Evolutionary conservation across 352 stramenopile species (phyloP), one percentile per base, ranked within the genome.

Genomic region (Globisporangium carolinianum): DNA sequence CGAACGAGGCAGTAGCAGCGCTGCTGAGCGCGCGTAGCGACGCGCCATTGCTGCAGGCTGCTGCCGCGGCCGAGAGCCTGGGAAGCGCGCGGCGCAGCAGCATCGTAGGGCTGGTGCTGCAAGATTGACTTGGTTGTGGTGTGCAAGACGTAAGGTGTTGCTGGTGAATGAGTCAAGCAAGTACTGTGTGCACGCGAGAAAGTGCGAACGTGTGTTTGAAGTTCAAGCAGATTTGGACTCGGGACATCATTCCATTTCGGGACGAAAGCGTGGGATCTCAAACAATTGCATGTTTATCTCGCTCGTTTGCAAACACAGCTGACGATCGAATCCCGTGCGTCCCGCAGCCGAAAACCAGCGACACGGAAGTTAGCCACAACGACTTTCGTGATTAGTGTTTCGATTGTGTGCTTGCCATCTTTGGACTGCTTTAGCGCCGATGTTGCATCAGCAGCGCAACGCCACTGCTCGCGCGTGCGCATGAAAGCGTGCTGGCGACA

Each of bases 61-160:
- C 14, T 4, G 12, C 18, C 17, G 36, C 36, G n/a, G 54, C 45
- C 15, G 45, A 14, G 45, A 49, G 45, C 24, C 17, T 14, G 39
- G 50, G 57, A 35, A 53, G 50, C 50, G 43, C 50, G 42, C 50
- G 57, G 32, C 51, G 57, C 3, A 62, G 42, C 10, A 62, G 24
- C 17, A 64, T 55, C 51, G 41, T 66, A 65, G 68, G 75, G 35
- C 11, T 17, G 14, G 5, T 37, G 14, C 42, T 41, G 48, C 14
- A 10, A 15, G 48, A 11, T 36, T 38, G 24, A 37, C 8, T 18
- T 32, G 37, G 36, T 36, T 17, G 47, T 46, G 37, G 24, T 24
- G 24, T 32, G 24, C 24, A 32, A 32, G 24, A 32, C 24, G 24
- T 3, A 32, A 32, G 24, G 24, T 32, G 42, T 11, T 47, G 42